These are phyloP conservation scores for Ascochyta clinopodiicola DNA, from an alignment of 2,329 filamentous ascomycete species.

Conservation along the genomic window DNA sequence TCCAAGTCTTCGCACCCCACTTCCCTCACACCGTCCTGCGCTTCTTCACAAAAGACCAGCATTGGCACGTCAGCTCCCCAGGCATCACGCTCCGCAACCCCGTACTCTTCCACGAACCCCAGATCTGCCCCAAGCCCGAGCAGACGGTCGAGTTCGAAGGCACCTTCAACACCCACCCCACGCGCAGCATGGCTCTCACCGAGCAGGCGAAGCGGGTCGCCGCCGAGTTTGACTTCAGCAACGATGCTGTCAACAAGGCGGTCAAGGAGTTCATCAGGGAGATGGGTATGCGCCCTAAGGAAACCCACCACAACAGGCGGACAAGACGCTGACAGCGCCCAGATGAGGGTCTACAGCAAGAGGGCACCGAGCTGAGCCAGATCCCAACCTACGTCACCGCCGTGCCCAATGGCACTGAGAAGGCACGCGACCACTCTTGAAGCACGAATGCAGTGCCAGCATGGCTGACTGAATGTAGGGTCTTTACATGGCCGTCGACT, in stretches of 20 bases:
- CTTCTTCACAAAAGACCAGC: conserved; percentile 32
- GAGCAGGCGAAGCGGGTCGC: conserved; percentile 81
- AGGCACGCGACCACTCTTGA: conserved; percentile 75
- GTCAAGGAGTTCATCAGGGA: conserved; percentile 86
- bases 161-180: conserved; percentile 45
- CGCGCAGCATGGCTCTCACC: conserved; percentile 59
- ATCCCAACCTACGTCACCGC: conserved; percentile 97
- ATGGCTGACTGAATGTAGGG: conserved; percentile 63
- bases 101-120: conserved; percentile 33
- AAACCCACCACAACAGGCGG: conserved; percentile 2
- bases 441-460: neutral
- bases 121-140: conserved; percentile 38
- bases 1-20: conserved; percentile 47
- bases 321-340: conserved; percentile 25
- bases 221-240: conserved; percentile 82
- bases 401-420: conserved; percentile 96
- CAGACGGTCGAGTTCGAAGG: conserved; percentile 37
- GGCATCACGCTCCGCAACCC: conserved; percentile 34
- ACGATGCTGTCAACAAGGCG: conserved; percentile 77
- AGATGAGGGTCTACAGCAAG: conserved; percentile 82
- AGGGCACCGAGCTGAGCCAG: conserved; percentile 85
- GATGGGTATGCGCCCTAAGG: conserved; percentile 64
- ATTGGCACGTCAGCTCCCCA: conserved; percentile 23
- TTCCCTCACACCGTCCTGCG: conserved; percentile 41
- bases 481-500: conserved; percentile 92